phyloP scores from a whole-genome alignment of 2,329 filamentous ascomycete species.

The Monosporascus sp. region DNA sequence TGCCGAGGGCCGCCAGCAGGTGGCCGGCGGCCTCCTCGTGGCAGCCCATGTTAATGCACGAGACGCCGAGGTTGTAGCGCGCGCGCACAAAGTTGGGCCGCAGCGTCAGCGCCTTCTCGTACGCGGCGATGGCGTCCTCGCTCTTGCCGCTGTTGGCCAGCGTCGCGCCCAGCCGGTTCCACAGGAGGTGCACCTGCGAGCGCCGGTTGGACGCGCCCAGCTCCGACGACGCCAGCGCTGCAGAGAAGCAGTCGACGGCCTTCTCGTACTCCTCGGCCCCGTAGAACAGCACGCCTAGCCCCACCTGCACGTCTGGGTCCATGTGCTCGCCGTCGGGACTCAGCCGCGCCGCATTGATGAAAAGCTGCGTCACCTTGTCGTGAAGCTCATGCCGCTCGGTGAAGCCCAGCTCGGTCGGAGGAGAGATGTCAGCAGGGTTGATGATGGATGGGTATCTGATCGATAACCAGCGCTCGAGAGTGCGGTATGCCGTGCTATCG shows the following conservation, averaged over 20 bases:
- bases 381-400: constrained; percentile 88
- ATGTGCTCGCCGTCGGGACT: constrained; percentile 90
- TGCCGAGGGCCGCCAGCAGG: constrained; percentile 82
- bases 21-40: constrained; percentile 90
- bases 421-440: constrained; percentile 64
- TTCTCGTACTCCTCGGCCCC: constrained; percentile 97
- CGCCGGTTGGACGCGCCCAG: constrained; percentile 77
- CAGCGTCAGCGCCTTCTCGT: constrained; percentile 84
- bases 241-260: constrained; percentile 95
- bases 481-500: constrained; percentile 93
- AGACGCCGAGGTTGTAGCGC: constrained; percentile 92
- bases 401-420: constrained; percentile 81
- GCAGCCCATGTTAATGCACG: constrained; percentile 96
- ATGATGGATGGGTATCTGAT: constrained; percentile 86
- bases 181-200: constrained; percentile 86
- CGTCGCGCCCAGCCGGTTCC: constrained; percentile 94
- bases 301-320: constrained; percentile 98
- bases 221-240: constrained; percentile 81
- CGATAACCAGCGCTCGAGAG: constrained; percentile 94
- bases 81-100: constrained; percentile 96
- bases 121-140: constrained; percentile 95
- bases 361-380: constrained; percentile 82
- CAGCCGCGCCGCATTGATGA: constrained; percentile 87
- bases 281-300: constrained; percentile 94
- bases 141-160: constrained; percentile 89